Evolutionary conservation across 1,139 yeast genomes (phyloP), one percentile per base, ranked within the genome.

Genomic region (Diutina siamensis): DNA sequence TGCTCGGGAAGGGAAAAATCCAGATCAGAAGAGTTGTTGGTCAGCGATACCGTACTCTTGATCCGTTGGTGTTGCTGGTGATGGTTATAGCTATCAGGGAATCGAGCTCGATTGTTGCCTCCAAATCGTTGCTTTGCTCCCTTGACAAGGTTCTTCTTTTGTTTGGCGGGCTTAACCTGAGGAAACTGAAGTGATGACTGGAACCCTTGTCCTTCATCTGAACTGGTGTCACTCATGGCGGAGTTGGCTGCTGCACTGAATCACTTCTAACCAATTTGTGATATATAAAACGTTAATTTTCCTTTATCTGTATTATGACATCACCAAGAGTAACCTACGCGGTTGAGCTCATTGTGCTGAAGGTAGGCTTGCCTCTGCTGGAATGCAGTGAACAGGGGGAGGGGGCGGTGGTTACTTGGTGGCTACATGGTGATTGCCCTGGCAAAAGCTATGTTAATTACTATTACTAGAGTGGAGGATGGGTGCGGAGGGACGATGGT

Each of bases 141-240:
- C 31, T 38, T 38, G 32, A 38, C 25, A 10, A 15, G 19, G 21
- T 17, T 25, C 40, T 21, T 21, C 21, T 38, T 38, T 4, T 15
- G 28, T 17, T 25, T 15, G 10, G 41, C 19, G 20, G 13, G 31
- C 21, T 25, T 22, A 31, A 38, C 17, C 21, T 38, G 31, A 32
- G 42, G 42, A 32, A 38, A 38, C 19, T 25, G 31, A 25, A 38
- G 42, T 18, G 20, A 12, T 20, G 25, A 25, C n/a, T 25, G 42
- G 32, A 38, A 38, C 42, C 42, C 42, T 12, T 17, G 20, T n/a
- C 20, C 42, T n/a, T 38, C 42, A 15, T 38, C 42, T 7, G 32
- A 25, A 25, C 42, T 38, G 32, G 33, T 5, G 9, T 38, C 32
- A 27, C 32, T 25, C 42, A 38, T 38, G 5, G 5, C 10, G 28